Evolutionary conservation across 2,329 filamentous ascomycete species (phyloP).

Genomic region (Ascochyta pisi): DNA sequence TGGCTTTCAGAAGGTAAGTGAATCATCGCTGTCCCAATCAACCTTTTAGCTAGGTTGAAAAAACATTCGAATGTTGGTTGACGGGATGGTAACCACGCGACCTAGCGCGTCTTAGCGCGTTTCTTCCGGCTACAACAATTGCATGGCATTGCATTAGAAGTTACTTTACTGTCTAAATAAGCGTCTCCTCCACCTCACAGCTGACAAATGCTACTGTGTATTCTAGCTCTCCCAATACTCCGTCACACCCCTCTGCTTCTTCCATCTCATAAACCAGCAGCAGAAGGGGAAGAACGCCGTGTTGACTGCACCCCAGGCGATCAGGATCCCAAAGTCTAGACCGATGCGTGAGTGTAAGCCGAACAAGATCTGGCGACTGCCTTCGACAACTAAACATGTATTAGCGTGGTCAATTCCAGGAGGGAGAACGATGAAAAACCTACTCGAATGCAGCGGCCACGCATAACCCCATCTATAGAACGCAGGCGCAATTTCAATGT

Average conservation of each 20-base stretch:
- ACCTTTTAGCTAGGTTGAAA: neutral
- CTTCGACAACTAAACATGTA: slow-evolving; percentile 60
- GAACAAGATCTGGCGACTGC: slow-evolving; percentile 66
- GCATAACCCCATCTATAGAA: slow-evolving; percentile 70
- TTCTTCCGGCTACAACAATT: neutral
- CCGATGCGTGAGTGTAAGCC: slow-evolving; percentile 65
- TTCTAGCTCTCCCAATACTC: slow-evolving; percentile 22
- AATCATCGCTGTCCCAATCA: neutral
- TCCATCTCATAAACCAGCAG: slow-evolving; percentile 50
- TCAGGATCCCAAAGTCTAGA: slow-evolving; percentile 66
- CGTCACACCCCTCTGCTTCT: slow-evolving; percentile 22
- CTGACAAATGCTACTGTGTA: neutral
- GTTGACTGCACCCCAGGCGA: slow-evolving; percentile 64
- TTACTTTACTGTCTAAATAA: neutral
- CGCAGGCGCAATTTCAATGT: slow-evolving; percentile 62
- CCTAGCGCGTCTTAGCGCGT: neutral
- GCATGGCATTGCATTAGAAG: neutral
- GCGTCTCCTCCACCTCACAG: too few relatives aligned
- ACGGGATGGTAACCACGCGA: neutral
- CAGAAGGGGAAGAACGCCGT: slow-evolving; percentile 60
- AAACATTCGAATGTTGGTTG: neutral
- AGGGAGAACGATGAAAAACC: neutral
- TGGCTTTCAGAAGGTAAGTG: too few relatives aligned
- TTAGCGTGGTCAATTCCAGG: slow-evolving; percentile 25
- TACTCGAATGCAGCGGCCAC: slow-evolving; percentile 67